Conservation (phyloP, 768 basidiomycete genomes). For the Lactarius tabidus region DNA sequence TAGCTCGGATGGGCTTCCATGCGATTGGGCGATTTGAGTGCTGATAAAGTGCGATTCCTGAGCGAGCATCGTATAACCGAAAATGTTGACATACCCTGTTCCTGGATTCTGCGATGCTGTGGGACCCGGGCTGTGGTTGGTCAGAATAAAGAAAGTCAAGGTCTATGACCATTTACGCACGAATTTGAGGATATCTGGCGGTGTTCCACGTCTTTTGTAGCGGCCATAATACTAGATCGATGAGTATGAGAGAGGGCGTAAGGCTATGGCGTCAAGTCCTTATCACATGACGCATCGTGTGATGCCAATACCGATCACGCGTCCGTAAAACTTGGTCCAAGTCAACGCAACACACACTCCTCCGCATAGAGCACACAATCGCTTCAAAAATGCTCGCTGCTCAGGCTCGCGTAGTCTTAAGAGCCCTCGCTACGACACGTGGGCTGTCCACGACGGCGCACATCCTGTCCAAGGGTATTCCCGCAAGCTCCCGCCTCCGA, state of each 20-base stretch:
- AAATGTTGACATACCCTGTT: background rate
- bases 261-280: background rate
- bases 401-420: constrained; percentile 8
- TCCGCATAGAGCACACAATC: background rate
- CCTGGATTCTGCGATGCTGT: background rate
- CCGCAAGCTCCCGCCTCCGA: constrained; percentile 73
- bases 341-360: no score
- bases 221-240: background rate
- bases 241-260: background rate
- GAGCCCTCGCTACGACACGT: constrained; percentile 22
- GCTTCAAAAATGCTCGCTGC: constrained; percentile 15
- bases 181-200: background rate
- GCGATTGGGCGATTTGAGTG: background rate
- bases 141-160: background rate
- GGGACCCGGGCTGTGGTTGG: background rate
- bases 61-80: background rate
- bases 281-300: no score
- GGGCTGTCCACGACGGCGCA: constrained; percentile 27
- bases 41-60: background rate
- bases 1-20: background rate
- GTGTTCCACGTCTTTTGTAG: background rate
- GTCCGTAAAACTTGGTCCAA: background rate
- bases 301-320: no score
- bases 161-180: background rate
- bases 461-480: constrained; percentile 25